Conservation (phyloP, 768 basidiomycete species). For the Mycena chlorophos region DNA sequence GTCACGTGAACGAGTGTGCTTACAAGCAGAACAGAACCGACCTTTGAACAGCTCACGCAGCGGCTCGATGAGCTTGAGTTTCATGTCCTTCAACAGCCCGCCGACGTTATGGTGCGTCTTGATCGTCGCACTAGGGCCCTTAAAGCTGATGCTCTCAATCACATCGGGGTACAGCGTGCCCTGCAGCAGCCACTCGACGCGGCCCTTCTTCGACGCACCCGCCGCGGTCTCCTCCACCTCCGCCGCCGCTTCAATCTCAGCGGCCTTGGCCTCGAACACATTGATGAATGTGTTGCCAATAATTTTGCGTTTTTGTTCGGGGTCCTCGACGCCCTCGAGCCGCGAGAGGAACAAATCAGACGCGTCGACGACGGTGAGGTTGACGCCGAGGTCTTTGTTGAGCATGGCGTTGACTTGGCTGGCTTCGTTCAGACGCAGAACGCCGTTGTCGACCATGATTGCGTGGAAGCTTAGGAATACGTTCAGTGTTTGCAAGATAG, state of each 20-base stretch:
- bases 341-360: conserved; percentile 89
- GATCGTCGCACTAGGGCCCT: conserved; percentile 97
- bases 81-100: conserved; percentile 95
- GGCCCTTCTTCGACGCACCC: conserved; percentile 76
- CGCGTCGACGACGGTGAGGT: conserved; percentile 93
- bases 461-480: conserved; percentile 84
- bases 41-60: conserved; percentile 98
- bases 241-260: conserved; percentile 80
- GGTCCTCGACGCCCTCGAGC: conserved; percentile 91
- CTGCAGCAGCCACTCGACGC: conserved; percentile 95
- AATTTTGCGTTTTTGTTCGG: conserved; percentile 95
- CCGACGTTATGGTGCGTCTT: conserved; percentile 99
- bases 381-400: conserved; percentile 90
- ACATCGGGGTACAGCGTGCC: conserved; percentile 99
- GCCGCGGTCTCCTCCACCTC: conserved; percentile 71
- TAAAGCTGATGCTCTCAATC: conserved; percentile 99
- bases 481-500: not conserved
- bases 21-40: conserved; percentile 28
- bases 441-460: conserved; percentile 99
- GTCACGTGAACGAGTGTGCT: not conserved
- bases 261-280: conserved; percentile 93
- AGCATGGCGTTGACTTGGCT: conserved; percentile 92
- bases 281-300: conserved; percentile 99
- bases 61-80: conserved; percentile 97
- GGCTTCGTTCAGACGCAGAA: conserved; percentile 89